phyloP scores from a whole-genome alignment of 495 filamentous ascomycete genomes.

The Cercophora newfieldiana region DNA sequence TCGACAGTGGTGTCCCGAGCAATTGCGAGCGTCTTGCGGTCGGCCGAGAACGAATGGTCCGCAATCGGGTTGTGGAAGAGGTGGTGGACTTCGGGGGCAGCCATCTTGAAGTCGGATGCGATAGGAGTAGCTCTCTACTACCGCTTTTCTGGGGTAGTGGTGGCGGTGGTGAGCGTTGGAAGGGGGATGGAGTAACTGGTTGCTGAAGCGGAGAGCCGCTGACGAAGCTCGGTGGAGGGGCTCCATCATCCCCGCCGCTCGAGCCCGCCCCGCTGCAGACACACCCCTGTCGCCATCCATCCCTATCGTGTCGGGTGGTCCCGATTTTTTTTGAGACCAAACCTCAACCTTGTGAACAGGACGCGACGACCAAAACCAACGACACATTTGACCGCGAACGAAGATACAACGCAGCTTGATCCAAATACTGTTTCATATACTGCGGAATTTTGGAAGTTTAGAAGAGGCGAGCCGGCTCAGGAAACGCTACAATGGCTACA shows the following conservation, averaged over 20 bases:
- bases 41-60: conserved; percentile 96
- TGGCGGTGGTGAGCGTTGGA: conserved; percentile 18
- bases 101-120: conserved; percentile 59
- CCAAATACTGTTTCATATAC: not conserved
- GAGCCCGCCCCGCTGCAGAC: not conserved
- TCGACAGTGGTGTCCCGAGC: conserved; percentile 89
- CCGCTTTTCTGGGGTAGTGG: conserved; percentile 43
- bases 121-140: conserved; percentile 99
- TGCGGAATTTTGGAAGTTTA: not conserved
- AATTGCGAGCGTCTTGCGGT: conserved; percentile 85
- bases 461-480: not conserved
- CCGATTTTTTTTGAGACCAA: conserved; percentile 7
- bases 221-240: conserved; percentile 13
- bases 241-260: not conserved
- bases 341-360: not conserved
- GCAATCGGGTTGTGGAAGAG: conserved; percentile 96
- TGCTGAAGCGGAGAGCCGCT: conserved; percentile 7
- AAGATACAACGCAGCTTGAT: not conserved
- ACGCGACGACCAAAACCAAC: conserved; percentile 1
- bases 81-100: conserved; percentile 86
- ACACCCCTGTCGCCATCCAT: not conserved
- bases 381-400: conserved; percentile 1
- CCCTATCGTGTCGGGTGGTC: not conserved
- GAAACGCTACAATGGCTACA: conserved; percentile 35
- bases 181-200: not conserved